Percentiles rank a stretch among this genome's conserved stretches.
Evolutionary conservation across 2,329 filamentous ascomycete species (phyloP).

Genomic region (Apiospora saccharicola): DNA sequence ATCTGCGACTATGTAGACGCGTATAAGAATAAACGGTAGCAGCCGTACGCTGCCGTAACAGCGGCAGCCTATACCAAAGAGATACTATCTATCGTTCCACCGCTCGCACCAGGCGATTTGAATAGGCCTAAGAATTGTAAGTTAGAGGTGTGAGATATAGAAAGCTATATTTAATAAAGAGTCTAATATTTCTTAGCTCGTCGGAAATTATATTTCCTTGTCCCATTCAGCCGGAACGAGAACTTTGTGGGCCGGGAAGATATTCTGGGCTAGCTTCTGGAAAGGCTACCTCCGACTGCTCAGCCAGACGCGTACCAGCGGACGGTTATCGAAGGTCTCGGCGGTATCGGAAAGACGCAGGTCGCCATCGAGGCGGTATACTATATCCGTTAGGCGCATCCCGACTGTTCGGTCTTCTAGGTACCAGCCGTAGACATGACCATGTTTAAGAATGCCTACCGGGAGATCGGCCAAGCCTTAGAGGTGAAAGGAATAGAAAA

Average conservation of each 20-base stretch:
- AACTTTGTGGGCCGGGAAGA: too few relatives aligned
- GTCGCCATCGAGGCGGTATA: not conserved
- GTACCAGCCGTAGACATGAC: not conserved
- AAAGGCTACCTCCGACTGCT: too few relatives aligned
- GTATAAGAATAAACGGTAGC: slow-evolving; percentile 37
- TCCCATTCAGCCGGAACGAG: too few relatives aligned
- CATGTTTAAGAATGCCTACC: not conserved
- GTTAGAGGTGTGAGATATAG: not conserved
- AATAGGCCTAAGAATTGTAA: not conserved
- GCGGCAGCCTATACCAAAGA: slow-evolving; percentile 39
- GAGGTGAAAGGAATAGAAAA: too few relatives aligned
- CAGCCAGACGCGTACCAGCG: not conserved
- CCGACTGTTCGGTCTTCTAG: slow-evolving; percentile 22
- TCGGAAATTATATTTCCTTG: not conserved
- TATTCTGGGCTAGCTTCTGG: too few relatives aligned
- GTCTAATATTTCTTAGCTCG: not conserved
- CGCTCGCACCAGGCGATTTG: not conserved
- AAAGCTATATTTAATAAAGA: not conserved
- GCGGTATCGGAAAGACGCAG: not conserved
- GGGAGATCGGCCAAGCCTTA: too few relatives aligned
- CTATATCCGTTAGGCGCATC: not conserved
- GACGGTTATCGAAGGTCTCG: not conserved
- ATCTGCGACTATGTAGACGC: slow-evolving; percentile 43
- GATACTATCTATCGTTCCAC: slow-evolving; percentile 26
- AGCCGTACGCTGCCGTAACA: slow-evolving; percentile 35